These are phyloP conservation scores for Phaeosphaeria sp. DNA, from an alignment of 2,329 filamentous ascomycete species.

Conservation along the genomic window DNA sequence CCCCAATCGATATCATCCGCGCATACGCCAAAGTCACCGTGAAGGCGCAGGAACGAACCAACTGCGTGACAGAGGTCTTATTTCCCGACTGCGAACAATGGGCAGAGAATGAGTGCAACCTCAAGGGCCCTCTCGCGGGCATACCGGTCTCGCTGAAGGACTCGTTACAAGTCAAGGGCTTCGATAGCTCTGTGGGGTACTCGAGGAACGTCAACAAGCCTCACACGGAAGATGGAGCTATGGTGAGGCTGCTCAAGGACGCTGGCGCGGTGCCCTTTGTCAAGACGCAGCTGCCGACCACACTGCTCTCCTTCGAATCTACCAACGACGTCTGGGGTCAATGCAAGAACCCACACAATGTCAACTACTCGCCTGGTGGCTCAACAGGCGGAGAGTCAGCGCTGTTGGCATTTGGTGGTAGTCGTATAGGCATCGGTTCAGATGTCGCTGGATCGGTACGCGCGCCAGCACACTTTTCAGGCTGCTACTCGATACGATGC, in stretches of 20 bases:
- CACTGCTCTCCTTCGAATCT: constrained; percentile 85
- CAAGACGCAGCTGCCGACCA: constrained; percentile 90
- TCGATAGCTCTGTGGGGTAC: constrained; percentile 83
- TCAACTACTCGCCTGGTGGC: constrained; percentile 85
- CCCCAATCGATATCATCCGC: constrained; percentile 76
- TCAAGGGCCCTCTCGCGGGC: constrained; percentile 83
- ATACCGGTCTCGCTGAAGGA: constrained; percentile 87
- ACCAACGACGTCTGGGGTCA: constrained; percentile 82
- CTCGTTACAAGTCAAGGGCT: constrained; percentile 78
- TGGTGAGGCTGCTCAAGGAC: constrained; percentile 81
- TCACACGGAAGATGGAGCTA: constrained; percentile 69
- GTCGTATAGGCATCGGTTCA: constrained; percentile 86
- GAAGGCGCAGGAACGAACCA: constrained; percentile 83
- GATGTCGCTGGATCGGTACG: constrained; percentile 91
- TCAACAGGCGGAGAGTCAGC: constrained; percentile 87
- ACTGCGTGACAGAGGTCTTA: constrained; percentile 88
- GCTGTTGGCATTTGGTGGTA: constrained; percentile 79
- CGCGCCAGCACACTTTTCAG: constrained; percentile 86
- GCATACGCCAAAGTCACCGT: constrained; percentile 88
- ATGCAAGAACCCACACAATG: constrained; percentile 81
- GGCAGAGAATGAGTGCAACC: constrained; percentile 67
- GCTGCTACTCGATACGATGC: constrained; percentile 85
- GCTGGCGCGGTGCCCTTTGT: constrained; percentile 89
- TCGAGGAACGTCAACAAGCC: constrained; percentile 75
- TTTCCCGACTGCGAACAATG: constrained; percentile 79